Percentiles rank a stretch among this genome's conserved stretches.
Evolutionary conservation across 106 monocot genomes (phyloP).

Genomic region (Dendrobium officinale): DNA sequence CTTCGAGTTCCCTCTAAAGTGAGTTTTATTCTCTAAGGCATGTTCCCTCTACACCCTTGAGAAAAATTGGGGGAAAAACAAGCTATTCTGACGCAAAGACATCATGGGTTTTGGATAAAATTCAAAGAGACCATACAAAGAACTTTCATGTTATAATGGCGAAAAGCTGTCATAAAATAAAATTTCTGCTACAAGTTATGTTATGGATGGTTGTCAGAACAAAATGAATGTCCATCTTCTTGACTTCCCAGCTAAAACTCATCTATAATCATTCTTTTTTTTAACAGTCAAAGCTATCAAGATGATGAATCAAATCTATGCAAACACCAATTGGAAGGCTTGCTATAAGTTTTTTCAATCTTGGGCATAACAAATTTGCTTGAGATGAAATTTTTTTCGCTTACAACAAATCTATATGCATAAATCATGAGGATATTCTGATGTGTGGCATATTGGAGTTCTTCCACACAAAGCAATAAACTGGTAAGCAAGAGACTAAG

Average conservation of each 20-base stretch:
- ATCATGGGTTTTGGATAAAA: too few relatives aligned
- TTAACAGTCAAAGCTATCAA: not conserved
- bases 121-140: not conserved
- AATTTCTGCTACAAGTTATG: not conserved
- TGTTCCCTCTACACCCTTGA: not conserved
- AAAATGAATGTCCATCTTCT: not conserved
- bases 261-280: too few relatives aligned
- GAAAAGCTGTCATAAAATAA: not conserved
- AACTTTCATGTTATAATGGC: not conserved
- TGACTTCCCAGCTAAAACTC: too few relatives aligned
- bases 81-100: not conserved
- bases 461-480: too few relatives aligned
- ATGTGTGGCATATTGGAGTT: too few relatives aligned
- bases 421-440: too few relatives aligned
- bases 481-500: too few relatives aligned
- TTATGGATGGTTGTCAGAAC: not conserved
- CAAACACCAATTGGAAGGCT: not conserved
- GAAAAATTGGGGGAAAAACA: not conserved
- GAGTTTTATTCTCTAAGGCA: not conserved
- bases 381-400: too few relatives aligned
- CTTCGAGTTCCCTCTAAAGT: constrained; percentile 15
- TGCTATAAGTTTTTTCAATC: not conserved
- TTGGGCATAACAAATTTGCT: not conserved
- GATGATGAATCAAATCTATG: not conserved
- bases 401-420: too few relatives aligned